phyloP scores from a whole-genome alignment of 2,329 filamentous ascomycete genomes.

The Beauveria rudraprayagi region DNA sequence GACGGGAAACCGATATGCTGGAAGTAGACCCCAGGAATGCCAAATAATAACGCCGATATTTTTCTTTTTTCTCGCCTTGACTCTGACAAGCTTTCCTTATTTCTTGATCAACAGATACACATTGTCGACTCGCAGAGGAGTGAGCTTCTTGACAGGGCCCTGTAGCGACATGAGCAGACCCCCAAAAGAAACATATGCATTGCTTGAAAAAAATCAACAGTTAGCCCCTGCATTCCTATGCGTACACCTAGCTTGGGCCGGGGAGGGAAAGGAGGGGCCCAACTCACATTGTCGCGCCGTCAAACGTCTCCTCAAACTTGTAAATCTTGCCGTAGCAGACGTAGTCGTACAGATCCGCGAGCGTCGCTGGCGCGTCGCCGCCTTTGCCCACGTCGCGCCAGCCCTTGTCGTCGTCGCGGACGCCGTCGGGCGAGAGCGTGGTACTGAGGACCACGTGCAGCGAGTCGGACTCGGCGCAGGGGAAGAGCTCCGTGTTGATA shows the following conservation, averaged over 20 bases:
- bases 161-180: conserved; percentile 84
- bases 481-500: conserved; percentile 90
- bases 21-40: background rate
- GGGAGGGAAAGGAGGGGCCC: background rate
- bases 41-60: conserved; percentile 5
- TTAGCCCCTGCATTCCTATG: too few relatives aligned
- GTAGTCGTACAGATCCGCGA: conserved; percentile 79
- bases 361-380: conserved; percentile 46
- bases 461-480: conserved; percentile 63
- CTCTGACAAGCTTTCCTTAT: conserved; percentile 33
- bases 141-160: conserved; percentile 93
- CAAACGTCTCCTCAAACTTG: conserved; percentile 71
- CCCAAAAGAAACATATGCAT: conserved; percentile 90
- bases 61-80: background rate
- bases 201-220: conserved; percentile 43
- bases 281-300: conserved; percentile 71
- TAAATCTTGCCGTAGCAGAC: conserved; percentile 86
- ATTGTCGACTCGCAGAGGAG: conserved; percentile 82
- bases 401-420: conserved; percentile 64
- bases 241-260: too few relatives aligned
- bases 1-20: background rate
- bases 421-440: conserved; percentile 79
- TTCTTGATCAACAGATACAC: conserved; percentile 93
- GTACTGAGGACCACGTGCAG: conserved; percentile 77
- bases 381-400: conserved; percentile 68